These are phyloP conservation scores for Phalaenopsis hybrid DNA, from an alignment of 116 monocot genomes.

Conservation along the genomic window DNA sequence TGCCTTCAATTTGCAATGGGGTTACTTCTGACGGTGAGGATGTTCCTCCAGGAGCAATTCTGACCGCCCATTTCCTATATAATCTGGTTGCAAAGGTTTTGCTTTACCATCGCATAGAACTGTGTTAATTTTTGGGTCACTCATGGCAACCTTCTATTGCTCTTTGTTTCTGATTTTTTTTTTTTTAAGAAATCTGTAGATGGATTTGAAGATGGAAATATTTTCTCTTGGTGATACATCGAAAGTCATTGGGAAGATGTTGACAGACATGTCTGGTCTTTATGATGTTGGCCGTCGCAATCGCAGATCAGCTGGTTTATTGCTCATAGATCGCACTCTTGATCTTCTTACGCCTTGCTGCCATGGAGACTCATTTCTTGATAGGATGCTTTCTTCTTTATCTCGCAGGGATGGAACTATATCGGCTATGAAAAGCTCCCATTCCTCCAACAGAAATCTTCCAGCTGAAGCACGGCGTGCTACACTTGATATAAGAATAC, in stretches of 20 bases:
- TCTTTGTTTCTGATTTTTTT: slow-evolving; percentile 5
- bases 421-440: slow-evolving; percentile 33
- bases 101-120: not conserved
- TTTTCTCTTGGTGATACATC: slow-evolving; percentile 91
- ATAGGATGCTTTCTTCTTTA: slow-evolving; percentile 72
- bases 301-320: slow-evolving; percentile 79
- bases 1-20: slow-evolving; percentile 70
- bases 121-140: not conserved
- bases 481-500: slow-evolving; percentile 62
- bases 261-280: slow-evolving; percentile 96
- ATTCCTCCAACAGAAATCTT: slow-evolving; percentile 22
- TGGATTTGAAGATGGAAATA: slow-evolving; percentile 98
- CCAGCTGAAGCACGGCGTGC: slow-evolving; percentile 22
- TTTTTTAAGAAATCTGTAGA: slow-evolving; percentile 35
- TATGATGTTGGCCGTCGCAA: slow-evolving; percentile 94
- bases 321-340: slow-evolving; percentile 93
- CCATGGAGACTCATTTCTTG: slow-evolving; percentile 90
- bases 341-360: slow-evolving; percentile 92
- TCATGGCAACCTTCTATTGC: not conserved
- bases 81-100: slow-evolving; percentile 73
- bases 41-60: slow-evolving; percentile 71
- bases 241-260: slow-evolving; percentile 77
- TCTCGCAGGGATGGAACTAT: slow-evolving; percentile 41
- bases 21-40: slow-evolving; percentile 63
- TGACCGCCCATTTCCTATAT: slow-evolving; percentile 94